Evolutionary conservation across 1,284 basidiomycete species (phyloP), one percentile per base, ranked within the genome.

Genomic region (Ganoderma meredithae): DNA sequence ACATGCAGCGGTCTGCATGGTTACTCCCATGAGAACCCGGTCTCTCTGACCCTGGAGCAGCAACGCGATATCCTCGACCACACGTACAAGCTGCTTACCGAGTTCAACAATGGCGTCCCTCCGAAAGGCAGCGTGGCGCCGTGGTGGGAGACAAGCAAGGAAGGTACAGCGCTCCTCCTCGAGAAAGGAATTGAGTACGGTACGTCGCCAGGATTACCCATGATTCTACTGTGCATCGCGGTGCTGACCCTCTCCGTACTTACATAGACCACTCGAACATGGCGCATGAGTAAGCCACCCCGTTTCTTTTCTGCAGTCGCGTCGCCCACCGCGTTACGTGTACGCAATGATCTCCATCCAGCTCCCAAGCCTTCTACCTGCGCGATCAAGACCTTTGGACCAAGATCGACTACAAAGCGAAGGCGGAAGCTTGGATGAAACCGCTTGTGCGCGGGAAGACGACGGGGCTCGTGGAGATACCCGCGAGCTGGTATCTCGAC

Each of bases 61-160:
- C 92, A 94, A 75, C 84, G 84, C 60, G 91, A 91, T 70, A 89
- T 94, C 63, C 81, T 94, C 49, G 87, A 92, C 66, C 83, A 91
- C 74, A 94, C 92, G 0, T 86, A 85, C 78, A 80, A 87, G 17
- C 82, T 91, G 40, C 80, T 94, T 62, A 93, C 91, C 4, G 81
- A 86, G 7, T 94, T 95, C 77, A 90, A 89, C 75, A 82, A 88
- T 65, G 88, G 88, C n/a, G 81, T 87, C 31, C 84, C 90, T 19
- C 92, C 92, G 0, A 86, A 87, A 75, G 88, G 89, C 17, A 83
- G 83, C 66, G 90, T 93, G 43, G 91, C 91, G 10, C 90, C 92
- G 0, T 94, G 91, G 91, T 95, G 92, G 91, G 92, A 95, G 77
- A 88, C 87, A 1, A 90, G 87, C 79, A 87, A 86, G 68, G 91